Evolutionary conservation across 2,329 filamentous ascomycete species (phyloP).

Genomic region (Arthrobotrys sphaeroides): DNA sequence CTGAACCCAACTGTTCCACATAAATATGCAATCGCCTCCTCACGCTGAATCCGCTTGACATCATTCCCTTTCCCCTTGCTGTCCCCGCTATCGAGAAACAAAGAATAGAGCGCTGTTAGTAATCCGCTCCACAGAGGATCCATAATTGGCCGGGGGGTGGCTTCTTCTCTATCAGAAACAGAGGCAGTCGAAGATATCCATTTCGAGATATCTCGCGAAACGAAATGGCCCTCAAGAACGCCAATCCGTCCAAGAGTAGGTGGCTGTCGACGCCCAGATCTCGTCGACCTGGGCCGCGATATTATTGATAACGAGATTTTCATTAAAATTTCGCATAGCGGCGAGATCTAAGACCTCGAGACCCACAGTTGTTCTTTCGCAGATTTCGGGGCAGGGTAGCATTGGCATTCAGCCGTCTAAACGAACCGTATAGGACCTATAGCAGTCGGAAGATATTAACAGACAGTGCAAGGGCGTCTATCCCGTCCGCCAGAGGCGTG

Average conservation of each 20-base stretch:
- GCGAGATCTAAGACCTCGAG: conserved; percentile 3
- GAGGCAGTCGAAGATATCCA: conserved; percentile 20
- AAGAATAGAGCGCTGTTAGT: background rate
- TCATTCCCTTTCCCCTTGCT: conserved; percentile 9
- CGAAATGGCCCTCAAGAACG: conserved; percentile 13
- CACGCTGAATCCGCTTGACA: conserved; percentile 23
- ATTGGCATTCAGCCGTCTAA: conserved; percentile 22
- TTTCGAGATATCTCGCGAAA: conserved; percentile 23
- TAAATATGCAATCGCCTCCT: conserved; percentile 5
- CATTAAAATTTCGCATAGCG: background rate
- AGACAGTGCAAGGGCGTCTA: conserved; percentile 25
- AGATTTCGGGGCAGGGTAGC: conserved; percentile 34
- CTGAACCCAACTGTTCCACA: conserved; percentile 11
- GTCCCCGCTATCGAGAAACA: background rate
- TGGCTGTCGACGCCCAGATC: conserved; percentile 13
- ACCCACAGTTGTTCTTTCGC: conserved; percentile 13
- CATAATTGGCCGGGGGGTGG: conserved; percentile 7
- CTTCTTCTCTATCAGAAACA: conserved; percentile 47
- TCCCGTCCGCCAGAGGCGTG: background rate
- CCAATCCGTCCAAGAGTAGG: conserved; percentile 3
- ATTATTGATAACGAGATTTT: background rate
- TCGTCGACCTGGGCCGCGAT: background rate
- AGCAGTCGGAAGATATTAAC: conserved; percentile 24
- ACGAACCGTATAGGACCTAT: conserved; percentile 22
- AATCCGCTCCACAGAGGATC: background rate